phyloP scores from a whole-genome alignment of 2,329 filamentous ascomycete genomes.

The Didymellaceae sp. region DNA sequence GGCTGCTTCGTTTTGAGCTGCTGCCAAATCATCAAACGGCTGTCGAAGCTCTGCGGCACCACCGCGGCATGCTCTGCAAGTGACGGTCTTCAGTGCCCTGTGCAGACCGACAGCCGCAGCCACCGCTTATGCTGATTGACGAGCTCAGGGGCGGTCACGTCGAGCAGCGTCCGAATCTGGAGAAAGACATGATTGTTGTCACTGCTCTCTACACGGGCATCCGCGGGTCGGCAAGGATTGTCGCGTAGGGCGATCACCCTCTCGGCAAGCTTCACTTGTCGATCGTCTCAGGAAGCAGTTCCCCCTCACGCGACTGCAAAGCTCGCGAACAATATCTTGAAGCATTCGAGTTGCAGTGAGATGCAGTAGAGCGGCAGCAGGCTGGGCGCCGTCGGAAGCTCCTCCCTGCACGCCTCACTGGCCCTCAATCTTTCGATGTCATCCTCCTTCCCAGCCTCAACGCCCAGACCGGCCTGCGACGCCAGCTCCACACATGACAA shows the following conservation, averaged over 20 bases:
- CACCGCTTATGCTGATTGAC: too few species aligned
- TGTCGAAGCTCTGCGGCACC: constrained; percentile 38
- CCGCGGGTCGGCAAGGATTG: constrained; percentile 32
- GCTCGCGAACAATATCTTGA: background rate
- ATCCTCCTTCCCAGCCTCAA: constrained; percentile 25
- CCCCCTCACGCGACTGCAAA: background rate
- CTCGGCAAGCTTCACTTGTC: constrained; percentile 44
- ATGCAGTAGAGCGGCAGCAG: constrained; percentile 9
- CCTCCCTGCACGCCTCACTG: constrained; percentile 38
- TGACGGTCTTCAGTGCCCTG: too few species aligned
- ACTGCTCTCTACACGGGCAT: constrained; percentile 42
- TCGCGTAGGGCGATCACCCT: constrained; percentile 39
- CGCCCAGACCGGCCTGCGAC: constrained; percentile 10
- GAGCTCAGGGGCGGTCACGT: constrained; percentile 29
- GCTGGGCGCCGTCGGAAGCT: constrained; percentile 24
- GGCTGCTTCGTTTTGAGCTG: constrained; percentile 26
- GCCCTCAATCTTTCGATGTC: constrained; percentile 22
- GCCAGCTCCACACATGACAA: constrained; percentile 5
- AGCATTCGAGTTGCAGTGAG: constrained; percentile 1
- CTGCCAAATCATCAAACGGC: constrained; percentile 47
- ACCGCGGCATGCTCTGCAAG: constrained; percentile 1
- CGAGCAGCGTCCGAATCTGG: constrained; percentile 35
- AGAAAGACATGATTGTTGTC: constrained; percentile 37
- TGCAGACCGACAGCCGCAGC: too few species aligned
- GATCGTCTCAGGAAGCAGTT: constrained; percentile 27